phyloP scores from a whole-genome alignment of 2,329 filamentous ascomycete species.

The Aspergillus novoparasiticus region DNA sequence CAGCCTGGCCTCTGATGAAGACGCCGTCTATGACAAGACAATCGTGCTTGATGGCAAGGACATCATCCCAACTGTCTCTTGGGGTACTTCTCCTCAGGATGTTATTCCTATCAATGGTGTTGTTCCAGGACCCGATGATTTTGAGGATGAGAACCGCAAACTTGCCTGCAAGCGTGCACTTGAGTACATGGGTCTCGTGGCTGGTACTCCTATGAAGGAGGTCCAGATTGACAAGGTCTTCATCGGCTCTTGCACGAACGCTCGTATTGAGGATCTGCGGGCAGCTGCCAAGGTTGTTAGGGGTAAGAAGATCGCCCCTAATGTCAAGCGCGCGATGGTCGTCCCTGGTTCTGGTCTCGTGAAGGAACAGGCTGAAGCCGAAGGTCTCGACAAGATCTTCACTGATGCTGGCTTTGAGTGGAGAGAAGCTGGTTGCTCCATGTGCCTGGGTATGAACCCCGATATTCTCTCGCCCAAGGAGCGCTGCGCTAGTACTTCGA shows the following conservation, averaged over 20 bases:
- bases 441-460: slow-evolving; percentile 99
- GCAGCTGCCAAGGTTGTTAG: slow-evolving; percentile 83
- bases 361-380: slow-evolving; percentile 85
- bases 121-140: slow-evolving; percentile 90
- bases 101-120: slow-evolving; percentile 89
- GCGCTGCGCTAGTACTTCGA: slow-evolving; percentile 92
- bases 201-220: slow-evolving; percentile 90
- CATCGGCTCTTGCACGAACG: slow-evolving; percentile 97
- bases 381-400: slow-evolving; percentile 94
- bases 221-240: slow-evolving; percentile 93
- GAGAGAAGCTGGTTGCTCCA: slow-evolving; percentile 97
- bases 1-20: slow-evolving; percentile 80
- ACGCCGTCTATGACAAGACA: slow-evolving; percentile 85
- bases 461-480: slow-evolving; percentile 92
- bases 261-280: slow-evolving; percentile 91
- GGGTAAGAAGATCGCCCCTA: slow-evolving; percentile 81
- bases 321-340: slow-evolving; percentile 93
- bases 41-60: slow-evolving; percentile 90
- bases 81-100: slow-evolving; percentile 96
- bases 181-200: slow-evolving; percentile 91
- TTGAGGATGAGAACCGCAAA: slow-evolving; percentile 78
- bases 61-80: slow-evolving; percentile 89
- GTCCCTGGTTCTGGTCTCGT: slow-evolving; percentile 94
- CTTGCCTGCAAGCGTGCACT: slow-evolving; percentile 76
- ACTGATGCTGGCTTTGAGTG: slow-evolving; percentile 91